Evolutionary conservation across 148 eudicot genomes (phyloP), one percentile per base, ranked within the genome.

Genomic region (Linanthus parryae): DNA sequence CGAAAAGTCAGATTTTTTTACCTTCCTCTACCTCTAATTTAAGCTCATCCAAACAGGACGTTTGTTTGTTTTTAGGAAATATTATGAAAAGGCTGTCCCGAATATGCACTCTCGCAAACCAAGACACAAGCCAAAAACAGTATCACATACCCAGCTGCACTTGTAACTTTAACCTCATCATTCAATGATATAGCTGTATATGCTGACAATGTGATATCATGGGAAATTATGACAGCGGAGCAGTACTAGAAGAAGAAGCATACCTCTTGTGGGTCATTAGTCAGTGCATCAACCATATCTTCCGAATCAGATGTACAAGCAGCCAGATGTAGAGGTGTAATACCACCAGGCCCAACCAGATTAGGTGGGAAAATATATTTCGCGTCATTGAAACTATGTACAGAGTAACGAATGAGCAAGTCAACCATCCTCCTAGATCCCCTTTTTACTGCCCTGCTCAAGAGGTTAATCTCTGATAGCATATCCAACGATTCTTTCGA

Each of bases 281-380:
- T 87, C 59, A 87, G 56, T 59, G 67, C 57, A 65, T 83, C 84
- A 40, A 87, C 76, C 26, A 83, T 62, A 50, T 75, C 87, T 50
- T 71, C 72, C 3, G 81, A 77, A 56, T 59, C 68, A 15, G 88
- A 66, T 8, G 65, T 70, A 62, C 72, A 80, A 44, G 95, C 95
- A 69, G 84, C 95, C 72, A 83, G 71, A 73, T 87, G 95, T 34
- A 87, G 67, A 46, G 95, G 91, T 26, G 91, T 87, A 68, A 87
- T 52, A 39, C 91, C 95, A 47, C 84, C 95, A 48, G 91, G 91
- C 55, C 91, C 95, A 52, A 30, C 69, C 47, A 71, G 61, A 57
- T 77, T 71, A 35, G 95, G 95, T 8, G 69, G 72, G 54, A 87
- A 87, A 17, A 87, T 64, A 53, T 70, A 80, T 22, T 48, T 64